Evolutionary conservation across 2,329 filamentous ascomycete genomes (phyloP).

Genomic region (Cladophialophora carrionii): DNA sequence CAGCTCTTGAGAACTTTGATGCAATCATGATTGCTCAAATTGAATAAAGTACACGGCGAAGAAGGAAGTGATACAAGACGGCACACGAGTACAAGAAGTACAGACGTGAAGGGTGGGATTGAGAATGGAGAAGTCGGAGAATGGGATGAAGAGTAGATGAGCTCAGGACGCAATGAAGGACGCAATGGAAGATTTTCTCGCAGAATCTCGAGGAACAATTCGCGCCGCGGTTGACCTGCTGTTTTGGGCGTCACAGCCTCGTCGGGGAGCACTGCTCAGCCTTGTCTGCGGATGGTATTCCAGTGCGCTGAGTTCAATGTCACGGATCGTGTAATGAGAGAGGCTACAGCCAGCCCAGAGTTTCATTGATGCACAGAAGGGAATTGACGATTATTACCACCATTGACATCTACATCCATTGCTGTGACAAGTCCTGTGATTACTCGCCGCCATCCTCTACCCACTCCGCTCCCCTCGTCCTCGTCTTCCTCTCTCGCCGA

Average conservation of each 20-base stretch:
- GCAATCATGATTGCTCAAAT: constrained; percentile 60
- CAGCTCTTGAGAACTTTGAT: constrained; percentile 72
- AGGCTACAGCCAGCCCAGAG: neutral
- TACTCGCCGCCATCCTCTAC: neutral
- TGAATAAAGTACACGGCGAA: constrained; percentile 39
- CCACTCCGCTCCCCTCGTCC: constrained; percentile 5
- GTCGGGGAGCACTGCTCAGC: constrained; percentile 5
- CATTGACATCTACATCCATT: neutral
- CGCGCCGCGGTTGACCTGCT: constrained; percentile 1
- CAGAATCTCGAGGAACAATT: constrained; percentile 10
- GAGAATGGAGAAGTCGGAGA: constrained; percentile 41
- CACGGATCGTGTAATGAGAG: neutral
- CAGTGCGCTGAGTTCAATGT: neutral
- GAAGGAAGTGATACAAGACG: constrained; percentile 34
- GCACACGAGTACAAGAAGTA: constrained; percentile 14
- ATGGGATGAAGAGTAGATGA: constrained; percentile 22
- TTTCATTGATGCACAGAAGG: neutral
- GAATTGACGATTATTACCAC: neutral
- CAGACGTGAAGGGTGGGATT: constrained; percentile 24
- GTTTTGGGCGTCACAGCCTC: neutral
- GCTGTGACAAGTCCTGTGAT: neutral
- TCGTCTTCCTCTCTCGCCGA: constrained; percentile 6
- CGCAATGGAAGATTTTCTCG: constrained; percentile 20
- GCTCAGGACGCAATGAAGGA: constrained; percentile 22
- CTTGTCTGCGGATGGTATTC: neutral